Conservation (phyloP, 345 rosid genomes). For the Lepidium sativum region DNA sequence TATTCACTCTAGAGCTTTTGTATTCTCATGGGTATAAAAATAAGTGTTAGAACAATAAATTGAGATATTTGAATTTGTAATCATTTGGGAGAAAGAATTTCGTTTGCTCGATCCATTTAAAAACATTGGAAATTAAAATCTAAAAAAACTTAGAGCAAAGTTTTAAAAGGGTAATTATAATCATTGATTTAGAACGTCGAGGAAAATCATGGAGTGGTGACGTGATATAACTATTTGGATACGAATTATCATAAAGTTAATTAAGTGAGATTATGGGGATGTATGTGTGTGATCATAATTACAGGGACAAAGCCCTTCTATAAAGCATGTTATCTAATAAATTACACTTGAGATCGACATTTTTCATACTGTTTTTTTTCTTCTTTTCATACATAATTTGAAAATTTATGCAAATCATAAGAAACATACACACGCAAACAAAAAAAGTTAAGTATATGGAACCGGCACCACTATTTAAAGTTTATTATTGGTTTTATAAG, state of each 20-base stretch:
- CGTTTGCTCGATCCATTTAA: background rate
- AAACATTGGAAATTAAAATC: too few species aligned
- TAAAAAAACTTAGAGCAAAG: background rate
- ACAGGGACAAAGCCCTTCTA: slow-evolving; percentile 6
- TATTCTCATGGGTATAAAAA: slow-evolving; percentile 24
- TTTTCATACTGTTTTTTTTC: background rate
- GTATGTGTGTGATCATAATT: slow-evolving; percentile 17
- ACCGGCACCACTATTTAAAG: too few species aligned
- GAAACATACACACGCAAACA: too few species aligned
- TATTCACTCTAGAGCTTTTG: background rate
- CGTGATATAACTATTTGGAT: background rate
- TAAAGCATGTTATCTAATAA: slow-evolving; percentile 17
- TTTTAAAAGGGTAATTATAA: background rate
- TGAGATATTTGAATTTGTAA: background rate
- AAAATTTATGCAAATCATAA: too few species aligned
- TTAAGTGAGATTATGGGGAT: background rate
- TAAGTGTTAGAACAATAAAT: slow-evolving; percentile 24
- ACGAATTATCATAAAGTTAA: background rate
- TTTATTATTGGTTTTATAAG: too few species aligned
- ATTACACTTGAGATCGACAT: slow-evolving; percentile 10
- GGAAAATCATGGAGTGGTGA: background rate
- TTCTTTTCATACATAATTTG: slow-evolving; percentile 8
- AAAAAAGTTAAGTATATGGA: too few species aligned
- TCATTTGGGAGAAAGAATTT: background rate
- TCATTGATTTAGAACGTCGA: slow-evolving; percentile 1